A percentile compares a stretch with the other conserved stretches of the same genome.
Conservation (phyloP, 176 grass and related monocot species). For the Rhynchospora breviuscula region DNA sequence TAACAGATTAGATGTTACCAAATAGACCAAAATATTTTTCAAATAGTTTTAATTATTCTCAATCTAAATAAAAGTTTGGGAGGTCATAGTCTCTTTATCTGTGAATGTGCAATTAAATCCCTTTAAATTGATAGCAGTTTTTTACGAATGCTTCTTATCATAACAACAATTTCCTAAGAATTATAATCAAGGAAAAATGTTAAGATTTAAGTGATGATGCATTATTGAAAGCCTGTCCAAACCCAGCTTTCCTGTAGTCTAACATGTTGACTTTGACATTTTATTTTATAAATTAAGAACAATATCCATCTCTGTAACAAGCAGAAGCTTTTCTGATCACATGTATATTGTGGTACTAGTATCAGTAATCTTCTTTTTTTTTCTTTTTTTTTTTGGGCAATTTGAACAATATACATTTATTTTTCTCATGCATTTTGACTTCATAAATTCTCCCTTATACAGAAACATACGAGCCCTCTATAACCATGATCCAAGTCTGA, state of each 20-base stretch:
- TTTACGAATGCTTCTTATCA: no score
- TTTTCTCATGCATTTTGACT: not conserved
- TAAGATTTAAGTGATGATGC: no score
- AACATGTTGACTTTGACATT: not conserved
- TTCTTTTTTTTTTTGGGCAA: not conserved
- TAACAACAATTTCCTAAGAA: no score
- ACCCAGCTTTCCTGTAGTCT: not conserved
- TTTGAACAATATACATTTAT: not conserved
- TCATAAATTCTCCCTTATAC: slow-evolving; percentile 11
- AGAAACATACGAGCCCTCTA: slow-evolving; percentile 84
- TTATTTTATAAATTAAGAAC: not conserved
- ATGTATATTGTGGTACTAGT: not conserved
- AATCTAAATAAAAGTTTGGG: not conserved
- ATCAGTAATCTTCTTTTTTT: not conserved
- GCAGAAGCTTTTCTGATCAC: not conserved
- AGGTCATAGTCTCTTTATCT: not conserved
- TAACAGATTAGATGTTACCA: no score
- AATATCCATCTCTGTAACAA: not conserved
- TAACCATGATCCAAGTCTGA: slow-evolving; percentile 36
- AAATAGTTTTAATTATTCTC: no score
- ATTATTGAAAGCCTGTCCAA: no score
- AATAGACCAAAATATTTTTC: no score
- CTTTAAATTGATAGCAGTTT: slow-evolving; percentile 4
- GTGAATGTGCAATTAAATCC: slow-evolving; percentile 14
- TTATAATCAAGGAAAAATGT: no score